Conservation (phyloP, 371 early-diverging fungal genomes). For the Zychaea mexicana region DNA sequence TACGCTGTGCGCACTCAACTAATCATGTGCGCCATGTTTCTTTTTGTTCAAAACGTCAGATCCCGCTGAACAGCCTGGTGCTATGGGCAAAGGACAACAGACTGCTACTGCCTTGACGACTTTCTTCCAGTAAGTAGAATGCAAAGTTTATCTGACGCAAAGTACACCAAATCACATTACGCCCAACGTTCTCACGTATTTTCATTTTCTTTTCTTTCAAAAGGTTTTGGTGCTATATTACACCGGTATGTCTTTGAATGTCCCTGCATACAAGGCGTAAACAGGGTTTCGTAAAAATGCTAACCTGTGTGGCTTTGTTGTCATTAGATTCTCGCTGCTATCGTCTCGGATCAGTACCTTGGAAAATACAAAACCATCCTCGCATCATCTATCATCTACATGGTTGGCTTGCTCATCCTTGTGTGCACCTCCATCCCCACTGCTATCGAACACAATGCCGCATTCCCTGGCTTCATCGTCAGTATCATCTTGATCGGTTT, state of each 20-base stretch:
- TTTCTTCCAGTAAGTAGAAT: slow-evolving; percentile 57
- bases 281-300: neutral
- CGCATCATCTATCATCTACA: slow-evolving; percentile 66
- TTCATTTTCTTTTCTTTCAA: neutral
- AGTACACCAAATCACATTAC: too few species aligned
- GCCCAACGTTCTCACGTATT: too few species aligned
- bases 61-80: slow-evolving; percentile 49
- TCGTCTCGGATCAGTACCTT: slow-evolving; percentile 80
- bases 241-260: slow-evolving; percentile 36
- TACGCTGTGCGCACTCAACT: neutral
- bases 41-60: slow-evolving; percentile 18
- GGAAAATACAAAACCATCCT: slow-evolving; percentile 87
- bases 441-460: slow-evolving; percentile 53
- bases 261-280: neutral
- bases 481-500: slow-evolving; percentile 73
- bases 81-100: slow-evolving; percentile 47
- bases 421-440: slow-evolving; percentile 63
- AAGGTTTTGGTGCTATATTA: slow-evolving; percentile 76
- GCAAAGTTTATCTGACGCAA: too few species aligned
- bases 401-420: slow-evolving; percentile 71
- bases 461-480: slow-evolving; percentile 68
- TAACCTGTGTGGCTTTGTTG: too few species aligned
- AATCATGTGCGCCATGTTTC: slow-evolving; percentile 8
- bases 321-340: slow-evolving; percentile 75
- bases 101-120: slow-evolving; percentile 72